These are phyloP conservation scores for Glonium stellatum DNA, from an alignment of 495 filamentous ascomycete genomes.

Conservation along the genomic window DNA sequence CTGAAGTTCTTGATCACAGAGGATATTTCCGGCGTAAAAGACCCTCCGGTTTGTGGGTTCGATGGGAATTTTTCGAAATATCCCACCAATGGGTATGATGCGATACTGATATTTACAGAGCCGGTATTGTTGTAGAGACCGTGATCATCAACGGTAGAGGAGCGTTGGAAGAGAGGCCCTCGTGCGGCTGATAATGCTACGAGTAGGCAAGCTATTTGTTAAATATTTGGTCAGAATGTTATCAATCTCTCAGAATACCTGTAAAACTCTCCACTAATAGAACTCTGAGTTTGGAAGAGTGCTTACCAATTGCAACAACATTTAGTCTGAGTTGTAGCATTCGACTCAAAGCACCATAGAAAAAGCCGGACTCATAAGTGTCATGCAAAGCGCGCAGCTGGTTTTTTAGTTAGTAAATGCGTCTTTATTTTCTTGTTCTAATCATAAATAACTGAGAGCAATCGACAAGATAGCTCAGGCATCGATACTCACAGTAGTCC, in stretches of 20 bases:
- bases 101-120: not conserved
- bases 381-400: conserved; percentile 16
- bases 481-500: conserved; percentile 9
- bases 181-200: conserved; percentile 6
- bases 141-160: conserved; percentile 7
- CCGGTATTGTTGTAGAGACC: not conserved
- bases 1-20: conserved; percentile 2
- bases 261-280: no score
- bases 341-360: conserved; percentile 11
- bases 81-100: not conserved
- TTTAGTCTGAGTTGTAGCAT: conserved; percentile 13
- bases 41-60: not conserved
- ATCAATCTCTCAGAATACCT: not conserved
- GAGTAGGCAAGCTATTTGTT: conserved; percentile 11
- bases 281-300: not conserved
- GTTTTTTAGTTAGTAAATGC: not conserved
- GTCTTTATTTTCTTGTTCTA: not conserved
- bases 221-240: no score
- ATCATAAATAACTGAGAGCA: not conserved
- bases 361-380: conserved; percentile 10
- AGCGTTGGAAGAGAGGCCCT: conserved; percentile 21
- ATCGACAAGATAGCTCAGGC: not conserved
- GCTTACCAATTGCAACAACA: conserved; percentile 16
- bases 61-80: not conserved
- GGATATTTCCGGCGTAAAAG: conserved; percentile 5